Evolutionary conservation across 257 asterid genomes (phyloP), one percentile per base, ranked within the genome.

Genomic region (Solanum tacnaense): DNA sequence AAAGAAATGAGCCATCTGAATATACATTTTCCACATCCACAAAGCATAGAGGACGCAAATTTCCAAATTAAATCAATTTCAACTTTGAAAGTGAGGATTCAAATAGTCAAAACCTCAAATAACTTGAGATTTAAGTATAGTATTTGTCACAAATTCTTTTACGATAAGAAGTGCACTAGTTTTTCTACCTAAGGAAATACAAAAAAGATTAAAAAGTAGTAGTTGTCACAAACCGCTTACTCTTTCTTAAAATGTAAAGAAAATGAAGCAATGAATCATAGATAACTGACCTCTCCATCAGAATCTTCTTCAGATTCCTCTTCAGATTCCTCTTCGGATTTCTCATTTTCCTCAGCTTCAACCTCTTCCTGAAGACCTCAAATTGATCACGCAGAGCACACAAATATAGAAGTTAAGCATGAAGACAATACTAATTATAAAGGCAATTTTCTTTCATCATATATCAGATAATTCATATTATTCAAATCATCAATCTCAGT

Each of bases 221-320:
- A 46, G 68, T 10, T 29, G 85, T 29, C 62, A 16, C 16, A 49
- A 49, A 82, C 32, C 41, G 10, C 7, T 31, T 49, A 18, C 31
- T 49, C 70, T 82, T 46, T 81, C 9, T 20, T 9, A 1, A 74
- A 34, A 20, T 79, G 3, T 8, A 56, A 20, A 46, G 11, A 29
- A 16, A 82, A 79, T 27, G 29, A 79, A 44, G 10, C 29, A 82
- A 18, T 49, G 70, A 49, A 82, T 29, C 21, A 82, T 18, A 31
- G 29, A 49, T 49, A 49, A 82, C 86, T 49, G 70, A 82, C 86
- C 89, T 94, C 99, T 31, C 91, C 97, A 11, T 92, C 96, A 44
- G 95, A 90, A 18, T 82, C 86, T 85, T 94, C 98, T 89, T 92
- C 99, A 75, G 94, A 95, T 90, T 96, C 98, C 70, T 93, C 91